A percentile compares a stretch with the other conserved stretches of the same genome.
Conservation (phyloP, 2,329 filamentous ascomycete species). For the Aspergillus uvarum region DNA sequence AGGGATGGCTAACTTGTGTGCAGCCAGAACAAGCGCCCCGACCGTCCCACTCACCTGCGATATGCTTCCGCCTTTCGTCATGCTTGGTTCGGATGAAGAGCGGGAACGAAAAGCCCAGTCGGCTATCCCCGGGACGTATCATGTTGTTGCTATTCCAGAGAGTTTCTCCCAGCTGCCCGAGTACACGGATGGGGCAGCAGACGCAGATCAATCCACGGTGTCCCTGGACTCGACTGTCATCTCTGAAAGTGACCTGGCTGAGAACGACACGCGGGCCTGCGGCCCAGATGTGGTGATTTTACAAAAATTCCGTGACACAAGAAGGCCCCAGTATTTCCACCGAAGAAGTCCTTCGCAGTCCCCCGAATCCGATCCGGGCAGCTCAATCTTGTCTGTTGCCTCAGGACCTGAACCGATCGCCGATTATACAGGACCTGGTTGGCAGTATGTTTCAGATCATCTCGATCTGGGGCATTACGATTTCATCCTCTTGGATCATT, state of each 20-base stretch:
- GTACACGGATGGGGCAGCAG: conserved; percentile 42
- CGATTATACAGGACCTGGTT: conserved; percentile 16
- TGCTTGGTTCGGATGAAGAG: conserved; percentile 57
- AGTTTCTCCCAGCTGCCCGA: conserved; percentile 56
- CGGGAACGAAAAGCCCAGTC: conserved; percentile 57
- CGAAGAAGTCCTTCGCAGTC: conserved; percentile 34
- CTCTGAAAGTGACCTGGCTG: conserved; percentile 27
- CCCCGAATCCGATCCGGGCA: conserved; percentile 35
- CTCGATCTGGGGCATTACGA: conserved; percentile 31
- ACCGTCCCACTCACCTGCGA: conserved; percentile 35
- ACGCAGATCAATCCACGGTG: conserved; percentile 17
- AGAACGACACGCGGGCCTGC: conserved; percentile 20
- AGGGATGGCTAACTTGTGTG: not conserved
- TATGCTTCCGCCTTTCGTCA: conserved; percentile 54
- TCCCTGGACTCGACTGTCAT: conserved; percentile 30
- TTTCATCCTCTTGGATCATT: conserved; percentile 38
- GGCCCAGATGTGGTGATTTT: conserved; percentile 54
- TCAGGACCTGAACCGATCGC: conserved; percentile 17
- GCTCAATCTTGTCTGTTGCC: conserved; percentile 27
- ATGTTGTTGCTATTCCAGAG: conserved; percentile 55
- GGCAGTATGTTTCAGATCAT: conserved; percentile 23
- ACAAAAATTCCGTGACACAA: conserved; percentile 51
- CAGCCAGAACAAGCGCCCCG: conserved; percentile 14
- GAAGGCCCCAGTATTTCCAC: conserved; percentile 33
- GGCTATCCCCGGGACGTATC: conserved; percentile 54